phyloP scores from a whole-genome alignment of 1,284 basidiomycete species.

The Pseudozyma pruni region DNA sequence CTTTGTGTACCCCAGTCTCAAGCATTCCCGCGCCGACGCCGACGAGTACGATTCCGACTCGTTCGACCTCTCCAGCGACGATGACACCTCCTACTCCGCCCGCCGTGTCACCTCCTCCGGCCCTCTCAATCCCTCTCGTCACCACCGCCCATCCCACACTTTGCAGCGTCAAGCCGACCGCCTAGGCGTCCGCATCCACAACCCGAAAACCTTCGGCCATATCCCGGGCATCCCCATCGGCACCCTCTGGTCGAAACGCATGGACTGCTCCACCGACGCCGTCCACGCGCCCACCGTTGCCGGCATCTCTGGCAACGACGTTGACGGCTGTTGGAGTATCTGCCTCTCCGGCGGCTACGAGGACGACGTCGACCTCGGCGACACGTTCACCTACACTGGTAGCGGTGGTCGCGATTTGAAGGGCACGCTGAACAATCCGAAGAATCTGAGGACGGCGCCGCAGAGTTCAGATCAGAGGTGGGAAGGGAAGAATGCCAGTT shows the following conservation, averaged over 20 bases:
- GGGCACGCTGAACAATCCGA: slow-evolving; percentile 79
- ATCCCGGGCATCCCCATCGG: slow-evolving; percentile 68
- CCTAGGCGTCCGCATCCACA: slow-evolving; percentile 33
- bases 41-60: neutral
- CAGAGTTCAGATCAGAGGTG: slow-evolving; percentile 83
- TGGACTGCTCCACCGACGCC: slow-evolving; percentile 46
- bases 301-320: slow-evolving; percentile 76
- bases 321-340: slow-evolving; percentile 78
- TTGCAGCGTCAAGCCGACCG: slow-evolving; percentile 31
- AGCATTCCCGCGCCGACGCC: neutral
- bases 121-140: slow-evolving; percentile 12
- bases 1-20: neutral
- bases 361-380: slow-evolving; percentile 82
- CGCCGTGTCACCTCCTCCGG: neutral
- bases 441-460: slow-evolving; percentile 81
- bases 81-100: slow-evolving; percentile 1
- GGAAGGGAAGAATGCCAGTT: slow-evolving; percentile 78
- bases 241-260: slow-evolving; percentile 43
- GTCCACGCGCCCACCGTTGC: slow-evolving; percentile 75
- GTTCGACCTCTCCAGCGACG: slow-evolving; percentile 5
- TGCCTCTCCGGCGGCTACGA: slow-evolving; percentile 82
- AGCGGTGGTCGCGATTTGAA: slow-evolving; percentile 81
- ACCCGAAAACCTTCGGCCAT: slow-evolving; percentile 53
- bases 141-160: neutral
- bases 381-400: slow-evolving; percentile 76